Evolutionary conservation across 768 basidiomycete genomes (phyloP), one percentile per base, ranked within the genome.

Genomic region (Galerina sulciceps): DNA sequence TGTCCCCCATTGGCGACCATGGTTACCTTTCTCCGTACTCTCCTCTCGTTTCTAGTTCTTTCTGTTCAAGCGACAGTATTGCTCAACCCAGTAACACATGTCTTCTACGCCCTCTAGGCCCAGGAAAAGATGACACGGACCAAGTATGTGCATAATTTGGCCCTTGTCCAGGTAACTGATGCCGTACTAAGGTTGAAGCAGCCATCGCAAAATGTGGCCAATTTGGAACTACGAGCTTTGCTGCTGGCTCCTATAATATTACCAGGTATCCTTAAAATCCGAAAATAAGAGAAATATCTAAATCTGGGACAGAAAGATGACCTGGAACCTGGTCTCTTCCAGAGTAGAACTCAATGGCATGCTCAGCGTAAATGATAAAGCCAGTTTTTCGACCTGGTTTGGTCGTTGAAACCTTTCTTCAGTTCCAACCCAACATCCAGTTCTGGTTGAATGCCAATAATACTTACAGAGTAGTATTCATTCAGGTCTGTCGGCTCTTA

Each of bases 401-500:
- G 2, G 49, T 20, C 17, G 15, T 13, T n/a, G 8, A 31, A 51
- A 36, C 64, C n/a, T 10, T 22, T n/a, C 23, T 17, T 10, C 40
- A 86, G 85, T 86, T 85, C 67, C 66, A 75, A 13, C 83, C 84
- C 9, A 75, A 85, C 64, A 75, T 85, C 37, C 67, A 83, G 46
- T 85, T 75, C 62, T 86, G 86, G 86, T 72, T 86, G 52, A 71
- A 86, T 57, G 66, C 79, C 37, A 73, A 74, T 43, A 83, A 81
- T 62, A 87, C 85, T 1, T 85, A 82, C 66, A 78, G 83, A 20
- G 84, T 84, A n/a, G 81, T 86, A 22, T 85, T 84, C 66, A 84
- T 87, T 55, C 85, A 86, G 73, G 83, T 81, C 17, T 26, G 10
- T 15, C 18, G 2, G 31, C 6, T 15, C 17, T 59, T 3, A 17